Conservation (phyloP, 495 filamentous ascomycete genomes). For the Barbatosphaeria neglecta region DNA sequence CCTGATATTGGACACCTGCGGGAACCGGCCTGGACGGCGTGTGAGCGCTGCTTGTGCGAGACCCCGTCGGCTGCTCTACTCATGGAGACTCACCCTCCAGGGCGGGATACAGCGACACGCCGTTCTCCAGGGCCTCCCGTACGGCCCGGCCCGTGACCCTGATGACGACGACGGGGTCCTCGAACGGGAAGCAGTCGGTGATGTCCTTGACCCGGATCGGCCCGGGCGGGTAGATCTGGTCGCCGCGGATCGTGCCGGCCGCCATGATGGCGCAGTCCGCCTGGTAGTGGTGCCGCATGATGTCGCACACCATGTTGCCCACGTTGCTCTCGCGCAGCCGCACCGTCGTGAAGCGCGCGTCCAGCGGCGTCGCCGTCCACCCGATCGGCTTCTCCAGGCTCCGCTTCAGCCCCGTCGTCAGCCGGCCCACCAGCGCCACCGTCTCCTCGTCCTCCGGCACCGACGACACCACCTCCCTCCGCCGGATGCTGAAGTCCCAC, state of each 20-base stretch:
- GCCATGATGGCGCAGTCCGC: constrained; percentile 79
- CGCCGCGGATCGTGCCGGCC: constrained; percentile 78
- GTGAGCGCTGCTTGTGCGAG: neutral
- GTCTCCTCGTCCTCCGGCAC: constrained; percentile 51
- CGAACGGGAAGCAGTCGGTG: constrained; percentile 75
- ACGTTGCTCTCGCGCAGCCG: constrained; percentile 66
- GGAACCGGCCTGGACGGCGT: constrained; percentile 40
- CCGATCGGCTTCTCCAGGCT: constrained; percentile 77
- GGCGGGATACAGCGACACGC: constrained; percentile 65
- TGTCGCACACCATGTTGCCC: constrained; percentile 81
- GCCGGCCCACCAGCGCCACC: constrained; percentile 45
- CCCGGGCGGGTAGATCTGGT: constrained; percentile 77
- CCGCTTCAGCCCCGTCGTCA: constrained; percentile 57
- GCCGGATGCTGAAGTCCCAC: constrained; percentile 70
- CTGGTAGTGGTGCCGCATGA: constrained; percentile 72
- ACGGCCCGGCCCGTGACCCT: constrained; percentile 54
- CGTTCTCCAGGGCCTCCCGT: constrained; percentile 69
- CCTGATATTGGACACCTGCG: constrained; percentile 71
- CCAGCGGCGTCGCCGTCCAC: constrained; percentile 66
- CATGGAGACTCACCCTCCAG: constrained; percentile 51
- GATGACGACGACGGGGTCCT: constrained; percentile 77
- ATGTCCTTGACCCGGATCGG: constrained; percentile 67
- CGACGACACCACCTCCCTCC: constrained; percentile 56
- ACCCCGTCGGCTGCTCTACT: neutral
- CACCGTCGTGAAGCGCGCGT: constrained; percentile 77